Percentiles rank a stretch among this genome's conserved stretches.
phyloP scores from a whole-genome alignment of 495 filamentous ascomycete genomes.

The Penicillium paxilli region DNA sequence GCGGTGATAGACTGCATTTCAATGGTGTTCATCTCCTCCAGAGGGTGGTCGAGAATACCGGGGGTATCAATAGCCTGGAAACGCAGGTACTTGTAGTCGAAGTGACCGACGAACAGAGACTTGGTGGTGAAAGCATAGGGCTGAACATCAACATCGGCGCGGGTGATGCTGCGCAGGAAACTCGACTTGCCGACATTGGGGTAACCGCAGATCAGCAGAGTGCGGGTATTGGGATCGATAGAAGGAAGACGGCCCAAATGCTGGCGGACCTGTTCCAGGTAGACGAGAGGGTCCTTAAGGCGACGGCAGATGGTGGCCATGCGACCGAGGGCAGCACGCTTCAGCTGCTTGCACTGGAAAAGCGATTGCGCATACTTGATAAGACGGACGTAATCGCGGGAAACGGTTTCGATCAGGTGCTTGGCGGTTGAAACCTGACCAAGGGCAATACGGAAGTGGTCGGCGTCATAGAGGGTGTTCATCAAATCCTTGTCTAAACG shows the following conservation, averaged over 20 bases:
- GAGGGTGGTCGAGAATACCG: slow-evolving; percentile 93
- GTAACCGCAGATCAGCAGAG: slow-evolving; percentile 93
- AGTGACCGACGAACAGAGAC: slow-evolving; percentile 94
- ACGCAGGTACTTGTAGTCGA: slow-evolving; percentile 96
- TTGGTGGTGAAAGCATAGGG: slow-evolving; percentile 99
- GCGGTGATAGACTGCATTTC: slow-evolving; percentile 99
- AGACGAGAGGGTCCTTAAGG: slow-evolving; percentile 88
- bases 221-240: slow-evolving; percentile 95
- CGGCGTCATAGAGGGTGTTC: slow-evolving; percentile 90
- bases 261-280: slow-evolving; percentile 96
- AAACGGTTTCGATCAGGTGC: slow-evolving; percentile 92
- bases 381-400: slow-evolving; percentile 88
- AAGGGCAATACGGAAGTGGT: slow-evolving; percentile 96
- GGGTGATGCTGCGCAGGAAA: slow-evolving; percentile 85
- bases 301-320: slow-evolving; percentile 96
- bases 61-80: slow-evolving; percentile 91
- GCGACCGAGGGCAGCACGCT: slow-evolving; percentile 82
- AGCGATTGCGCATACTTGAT: slow-evolving; percentile 95
- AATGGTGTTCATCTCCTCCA: slow-evolving; percentile 99
- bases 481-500: slow-evolving; percentile 70
- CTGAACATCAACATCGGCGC: slow-evolving; percentile 96
- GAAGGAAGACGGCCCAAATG: slow-evolving; percentile 96
- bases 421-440: slow-evolving; percentile 95
- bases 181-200: slow-evolving; percentile 97
- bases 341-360: slow-evolving; percentile 94